These are phyloP conservation scores for Fraxinus xanthoxyloides DNA, from an alignment of 305 asterid species.

Conservation along the genomic window DNA sequence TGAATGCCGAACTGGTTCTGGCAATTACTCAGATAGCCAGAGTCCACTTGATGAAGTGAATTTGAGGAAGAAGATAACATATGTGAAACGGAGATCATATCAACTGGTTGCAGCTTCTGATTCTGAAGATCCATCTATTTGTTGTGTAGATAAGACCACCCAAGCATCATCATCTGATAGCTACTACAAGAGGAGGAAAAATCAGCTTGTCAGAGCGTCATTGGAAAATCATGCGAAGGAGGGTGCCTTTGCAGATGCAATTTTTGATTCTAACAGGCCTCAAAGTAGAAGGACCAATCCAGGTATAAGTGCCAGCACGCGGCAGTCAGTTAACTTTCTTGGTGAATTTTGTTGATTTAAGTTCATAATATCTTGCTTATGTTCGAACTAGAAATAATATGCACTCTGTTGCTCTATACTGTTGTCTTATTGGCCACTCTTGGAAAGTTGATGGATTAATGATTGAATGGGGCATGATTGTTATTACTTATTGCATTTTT, in stretches of 20 bases:
- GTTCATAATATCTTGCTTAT: neutral
- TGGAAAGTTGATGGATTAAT: neutral
- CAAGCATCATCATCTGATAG: slow-evolving; percentile 54
- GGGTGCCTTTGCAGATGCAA: slow-evolving; percentile 28
- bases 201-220: slow-evolving; percentile 81
- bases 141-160: slow-evolving; percentile 34
- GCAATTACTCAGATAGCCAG: slow-evolving; percentile 43
- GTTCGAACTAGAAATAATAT: neutral
- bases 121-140: slow-evolving; percentile 31
- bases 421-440: slow-evolving; percentile 10
- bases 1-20: slow-evolving; percentile 42
- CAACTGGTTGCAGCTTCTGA: slow-evolving; percentile 78
- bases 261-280: slow-evolving; percentile 32
- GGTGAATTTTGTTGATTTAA: neutral
- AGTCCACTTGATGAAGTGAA: slow-evolving; percentile 41
- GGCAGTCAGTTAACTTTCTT: slow-evolving; percentile 33
- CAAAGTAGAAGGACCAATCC: slow-evolving; percentile 17
- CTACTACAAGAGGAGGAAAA: slow-evolving; percentile 76
- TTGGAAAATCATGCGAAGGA: slow-evolving; percentile 37
- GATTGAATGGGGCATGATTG: neutral
- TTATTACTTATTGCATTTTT: slow-evolving; percentile 4
- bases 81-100: slow-evolving; percentile 72
- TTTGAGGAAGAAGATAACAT: slow-evolving; percentile 45
- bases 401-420: slow-evolving; percentile 2
- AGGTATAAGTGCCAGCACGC: slow-evolving; percentile 37